phyloP scores from a whole-genome alignment of 495 filamentous ascomycete species.

The Daldinia childiae region DNA sequence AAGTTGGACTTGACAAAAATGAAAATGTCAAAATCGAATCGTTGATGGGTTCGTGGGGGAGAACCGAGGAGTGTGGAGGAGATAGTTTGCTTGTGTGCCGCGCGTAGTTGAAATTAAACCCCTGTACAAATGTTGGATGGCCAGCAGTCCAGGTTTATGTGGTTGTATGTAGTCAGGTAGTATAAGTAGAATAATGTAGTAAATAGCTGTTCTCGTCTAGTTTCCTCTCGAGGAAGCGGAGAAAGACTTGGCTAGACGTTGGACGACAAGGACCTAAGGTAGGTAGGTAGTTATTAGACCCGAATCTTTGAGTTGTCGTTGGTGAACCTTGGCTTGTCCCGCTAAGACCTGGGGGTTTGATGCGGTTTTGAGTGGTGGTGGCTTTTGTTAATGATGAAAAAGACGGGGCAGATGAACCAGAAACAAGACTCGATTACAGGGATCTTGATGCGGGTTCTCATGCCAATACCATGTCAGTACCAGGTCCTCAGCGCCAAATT shows the following conservation, averaged over 20 bases:
- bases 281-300: conserved; percentile 10
- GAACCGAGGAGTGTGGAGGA: conserved; percentile 13
- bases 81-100: conserved; percentile 35
- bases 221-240: conserved; percentile 34
- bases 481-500: conserved; percentile 33
- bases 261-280: neutral
- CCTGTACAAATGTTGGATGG: conserved; percentile 25
- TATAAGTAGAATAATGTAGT: neutral
- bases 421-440: conserved; percentile 24
- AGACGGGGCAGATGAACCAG: conserved; percentile 18
- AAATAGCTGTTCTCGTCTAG: conserved; percentile 12
- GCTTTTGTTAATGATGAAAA: conserved; percentile 13
- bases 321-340: conserved; percentile 15
- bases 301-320: conserved; percentile 26
- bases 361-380: conserved; percentile 24
- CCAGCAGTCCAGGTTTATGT: conserved; percentile 16
- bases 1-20: conserved; percentile 1
- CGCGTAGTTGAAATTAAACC: conserved; percentile 30
- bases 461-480: conserved; percentile 14
- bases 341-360: conserved; percentile 17
- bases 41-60: conserved; percentile 28
- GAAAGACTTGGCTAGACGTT: conserved; percentile 30
- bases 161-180: neutral
- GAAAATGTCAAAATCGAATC: conserved; percentile 8
- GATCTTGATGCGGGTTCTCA: conserved; percentile 28